Conservation (phyloP, 306 rosid genomes). For the Ormosia emarginata region DNA sequence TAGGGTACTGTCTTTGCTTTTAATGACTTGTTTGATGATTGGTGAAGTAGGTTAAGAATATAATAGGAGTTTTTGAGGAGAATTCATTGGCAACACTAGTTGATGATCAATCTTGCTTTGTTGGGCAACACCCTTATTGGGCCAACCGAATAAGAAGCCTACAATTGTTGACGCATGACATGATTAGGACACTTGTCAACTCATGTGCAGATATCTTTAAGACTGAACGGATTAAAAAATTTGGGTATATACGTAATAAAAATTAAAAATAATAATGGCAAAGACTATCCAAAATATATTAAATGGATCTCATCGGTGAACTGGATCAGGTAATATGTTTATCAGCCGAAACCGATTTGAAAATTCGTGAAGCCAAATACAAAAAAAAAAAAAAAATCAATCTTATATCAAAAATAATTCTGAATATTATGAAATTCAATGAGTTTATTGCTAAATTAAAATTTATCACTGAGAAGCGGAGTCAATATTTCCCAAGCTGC, state of each 20-base stretch:
- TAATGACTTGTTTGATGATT: neutral
- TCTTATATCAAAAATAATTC: too few species aligned
- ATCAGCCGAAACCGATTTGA: constrained; percentile 2
- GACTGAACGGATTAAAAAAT: neutral
- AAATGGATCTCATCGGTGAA: constrained; percentile 2
- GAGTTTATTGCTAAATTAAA: too few species aligned
- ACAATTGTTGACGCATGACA: neutral
- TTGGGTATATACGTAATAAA: neutral
- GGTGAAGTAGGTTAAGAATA: neutral
- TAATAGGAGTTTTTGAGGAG: neutral
- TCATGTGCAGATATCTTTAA: neutral
- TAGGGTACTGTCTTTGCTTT: neutral
- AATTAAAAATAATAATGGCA: neutral
- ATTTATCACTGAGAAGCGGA: too few species aligned
- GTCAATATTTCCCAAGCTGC: too few species aligned
- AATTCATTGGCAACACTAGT: neutral
- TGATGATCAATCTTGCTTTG: neutral
- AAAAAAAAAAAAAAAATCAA: neutral
- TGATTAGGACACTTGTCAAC: constrained; percentile 18
- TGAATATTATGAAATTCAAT: too few species aligned
- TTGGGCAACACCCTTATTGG: neutral
- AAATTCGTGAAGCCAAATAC: neutral
- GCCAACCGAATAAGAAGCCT: constrained; percentile 6
- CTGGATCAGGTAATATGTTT: constrained; percentile 3
- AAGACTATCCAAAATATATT: neutral